Conservation (phyloP, 2,329 filamentous ascomycete species). For the Penicillium sp. region DNA sequence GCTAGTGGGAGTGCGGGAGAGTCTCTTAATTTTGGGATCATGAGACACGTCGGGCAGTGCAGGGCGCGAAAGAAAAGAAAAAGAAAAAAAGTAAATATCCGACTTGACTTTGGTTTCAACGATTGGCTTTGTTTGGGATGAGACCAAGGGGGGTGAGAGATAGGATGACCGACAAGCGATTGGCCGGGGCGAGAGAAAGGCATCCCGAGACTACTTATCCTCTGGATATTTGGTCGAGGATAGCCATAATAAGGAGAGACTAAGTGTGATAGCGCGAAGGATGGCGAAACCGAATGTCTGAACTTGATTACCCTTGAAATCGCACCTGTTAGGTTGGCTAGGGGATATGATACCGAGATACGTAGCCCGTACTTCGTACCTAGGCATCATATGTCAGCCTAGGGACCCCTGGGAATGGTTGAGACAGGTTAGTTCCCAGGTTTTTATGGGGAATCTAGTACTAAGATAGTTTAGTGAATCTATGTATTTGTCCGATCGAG, state of each 20-base stretch:
- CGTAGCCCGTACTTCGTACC: conserved; percentile 9
- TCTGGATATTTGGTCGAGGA: neutral
- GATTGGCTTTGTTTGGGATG: conserved; percentile 15
- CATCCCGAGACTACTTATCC: conserved; percentile 14
- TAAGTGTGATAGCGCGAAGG: conserved; percentile 13
- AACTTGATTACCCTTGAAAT: conserved; percentile 15
- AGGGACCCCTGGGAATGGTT: conserved; percentile 2
- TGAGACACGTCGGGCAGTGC: neutral
- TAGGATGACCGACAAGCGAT: conserved; percentile 5
- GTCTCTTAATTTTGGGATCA: neutral
- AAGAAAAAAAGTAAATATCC: neutral
- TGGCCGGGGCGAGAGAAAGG: conserved; percentile 7
- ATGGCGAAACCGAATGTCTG: conserved; percentile 15
- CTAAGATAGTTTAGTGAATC: conserved; percentile 9
- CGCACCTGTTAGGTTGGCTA: neutral
- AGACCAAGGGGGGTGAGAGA: conserved; percentile 1
- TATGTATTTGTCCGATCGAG: conserved; percentile 7
- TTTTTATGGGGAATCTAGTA: conserved; percentile 2
- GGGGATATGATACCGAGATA: neutral
- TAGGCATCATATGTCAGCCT: conserved; percentile 23
- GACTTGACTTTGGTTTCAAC: neutral
- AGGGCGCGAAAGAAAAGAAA: neutral
- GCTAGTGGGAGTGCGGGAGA: neutral
- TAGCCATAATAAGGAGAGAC: neutral
- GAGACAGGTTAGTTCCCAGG: conserved; percentile 5